phyloP scores from a whole-genome alignment of 2,329 filamentous ascomycete species.

The Botryotinia calthae region DNA sequence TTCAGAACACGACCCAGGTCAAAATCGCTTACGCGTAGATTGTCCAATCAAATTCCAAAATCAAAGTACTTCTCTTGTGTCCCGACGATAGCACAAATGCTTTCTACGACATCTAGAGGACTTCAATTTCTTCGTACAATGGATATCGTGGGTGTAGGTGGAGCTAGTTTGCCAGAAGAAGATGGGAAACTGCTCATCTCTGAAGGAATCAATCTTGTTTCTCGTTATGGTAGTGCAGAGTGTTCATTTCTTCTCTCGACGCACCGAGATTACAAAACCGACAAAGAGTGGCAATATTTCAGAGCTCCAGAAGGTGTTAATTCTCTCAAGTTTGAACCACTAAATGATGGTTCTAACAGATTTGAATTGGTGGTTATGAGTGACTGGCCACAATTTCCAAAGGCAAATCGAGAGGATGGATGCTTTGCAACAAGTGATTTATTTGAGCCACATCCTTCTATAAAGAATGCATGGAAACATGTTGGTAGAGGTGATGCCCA shows the following conservation, averaged over 20 bases:
- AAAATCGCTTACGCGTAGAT: not conserved
- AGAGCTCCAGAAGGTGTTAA: conserved; percentile 41
- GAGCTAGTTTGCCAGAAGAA: conserved; percentile 53
- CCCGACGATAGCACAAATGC: conserved; percentile 55
- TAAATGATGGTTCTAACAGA: conserved; percentile 41
- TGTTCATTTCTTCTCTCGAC: conserved; percentile 66
- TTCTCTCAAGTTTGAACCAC: conserved; percentile 47
- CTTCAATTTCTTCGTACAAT: conserved; percentile 48
- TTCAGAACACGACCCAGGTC: not conserved
- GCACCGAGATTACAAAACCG: conserved; percentile 49
- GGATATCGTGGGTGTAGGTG: conserved; percentile 62
- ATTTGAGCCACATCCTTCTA: conserved; percentile 53
- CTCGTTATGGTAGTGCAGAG: conserved; percentile 63
- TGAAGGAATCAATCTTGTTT: conserved; percentile 54
- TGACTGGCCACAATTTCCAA: conserved; percentile 59
- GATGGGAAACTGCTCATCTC: conserved; percentile 54
- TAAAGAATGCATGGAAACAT: conserved; percentile 58
- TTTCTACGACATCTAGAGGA: conserved; percentile 46
- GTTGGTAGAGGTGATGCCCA: conserved; percentile 60
- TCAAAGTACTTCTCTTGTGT: conserved; percentile 58
- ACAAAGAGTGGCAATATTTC: conserved; percentile 59
- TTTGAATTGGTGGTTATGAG: conserved; percentile 54
- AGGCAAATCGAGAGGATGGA: conserved; percentile 54
- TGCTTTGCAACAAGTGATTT: conserved; percentile 62
- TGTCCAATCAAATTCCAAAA: not conserved